Conservation (phyloP, 495 filamentous ascomycete genomes). For the Sordaria brevicollis region DNA sequence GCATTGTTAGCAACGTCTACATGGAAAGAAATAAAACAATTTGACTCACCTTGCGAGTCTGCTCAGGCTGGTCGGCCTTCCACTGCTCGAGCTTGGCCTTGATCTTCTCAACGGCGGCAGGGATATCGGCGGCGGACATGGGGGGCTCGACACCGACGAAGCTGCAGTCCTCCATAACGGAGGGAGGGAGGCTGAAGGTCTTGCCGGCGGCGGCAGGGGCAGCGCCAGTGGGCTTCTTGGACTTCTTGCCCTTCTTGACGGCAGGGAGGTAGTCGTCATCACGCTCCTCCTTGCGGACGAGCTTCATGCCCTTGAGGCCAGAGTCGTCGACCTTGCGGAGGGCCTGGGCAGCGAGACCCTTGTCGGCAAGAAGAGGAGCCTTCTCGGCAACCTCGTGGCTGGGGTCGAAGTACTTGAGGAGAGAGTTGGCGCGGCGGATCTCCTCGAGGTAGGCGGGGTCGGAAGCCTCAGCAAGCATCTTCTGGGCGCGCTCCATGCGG, state of each 20-base stretch:
- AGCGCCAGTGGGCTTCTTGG: constrained; percentile 49
- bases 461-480: constrained; percentile 81
- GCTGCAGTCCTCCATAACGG: constrained; percentile 79
- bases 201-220: constrained; percentile 30
- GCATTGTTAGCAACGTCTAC: constrained; percentile 31
- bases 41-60: constrained; percentile 77
- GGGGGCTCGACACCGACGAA: constrained; percentile 79
- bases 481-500: constrained; percentile 75
- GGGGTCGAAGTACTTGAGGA: constrained; percentile 88
- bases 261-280: constrained; percentile 85
- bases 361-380: constrained; percentile 53
- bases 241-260: constrained; percentile 85
- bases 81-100: constrained; percentile 85
- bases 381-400: constrained; percentile 48
- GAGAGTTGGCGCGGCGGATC: constrained; percentile 72
- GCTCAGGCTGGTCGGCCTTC: constrained; percentile 80
- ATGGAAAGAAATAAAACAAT: not conserved
- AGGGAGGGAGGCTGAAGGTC: constrained; percentile 81
- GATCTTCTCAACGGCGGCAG: constrained; percentile 70
- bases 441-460: constrained; percentile 81
- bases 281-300: constrained; percentile 71
- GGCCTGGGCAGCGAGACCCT: constrained; percentile 54
- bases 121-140: constrained; percentile 71
- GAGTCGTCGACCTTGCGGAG: constrained; percentile 72
- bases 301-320: constrained; percentile 63